A percentile compares a stretch with the other conserved stretches of the same genome.
These are phyloP conservation scores for Cenchrus fungigraminus DNA, from an alignment of 176 grass and related monocot genomes.

Conservation along the genomic window DNA sequence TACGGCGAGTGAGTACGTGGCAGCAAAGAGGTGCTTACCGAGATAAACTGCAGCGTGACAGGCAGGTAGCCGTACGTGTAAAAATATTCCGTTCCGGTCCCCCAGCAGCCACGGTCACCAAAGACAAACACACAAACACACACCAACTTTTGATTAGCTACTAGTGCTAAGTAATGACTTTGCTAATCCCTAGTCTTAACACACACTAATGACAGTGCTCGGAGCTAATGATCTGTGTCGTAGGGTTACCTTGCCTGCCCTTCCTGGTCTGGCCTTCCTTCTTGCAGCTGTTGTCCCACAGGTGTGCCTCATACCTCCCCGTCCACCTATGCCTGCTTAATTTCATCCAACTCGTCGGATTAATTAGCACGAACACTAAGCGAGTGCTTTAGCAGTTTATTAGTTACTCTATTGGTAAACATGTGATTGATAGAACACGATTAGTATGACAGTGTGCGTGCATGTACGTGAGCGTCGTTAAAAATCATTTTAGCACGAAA, in stretches of 20 bases:
- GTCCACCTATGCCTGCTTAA: slow-evolving; percentile 99
- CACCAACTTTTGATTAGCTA: background rate
- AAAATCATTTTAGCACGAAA: too few relatives aligned
- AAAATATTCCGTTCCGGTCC: slow-evolving; percentile 1
- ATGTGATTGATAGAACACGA: too few relatives aligned
- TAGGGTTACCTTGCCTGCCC: slow-evolving; percentile 82
- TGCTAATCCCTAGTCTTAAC: background rate
- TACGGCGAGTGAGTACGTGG: too few relatives aligned
- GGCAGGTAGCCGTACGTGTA: background rate
- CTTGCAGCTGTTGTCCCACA: slow-evolving; percentile 99
- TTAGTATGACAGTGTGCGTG: too few relatives aligned
- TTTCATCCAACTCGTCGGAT: background rate
- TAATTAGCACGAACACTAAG: background rate
- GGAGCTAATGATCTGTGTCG: too few relatives aligned
- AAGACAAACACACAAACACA: background rate
- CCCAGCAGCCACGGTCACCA: background rate
- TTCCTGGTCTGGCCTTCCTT: slow-evolving; percentile 99
- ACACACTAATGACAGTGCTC: background rate
- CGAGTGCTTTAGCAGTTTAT: background rate
- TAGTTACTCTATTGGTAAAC: too few relatives aligned
- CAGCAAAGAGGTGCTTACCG: slow-evolving; percentile 34
- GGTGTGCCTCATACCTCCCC: slow-evolving; percentile 96
- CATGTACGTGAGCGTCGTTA: too few relatives aligned
- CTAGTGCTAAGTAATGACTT: background rate
- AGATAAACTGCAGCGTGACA: slow-evolving; percentile 28